Percentiles rank a stretch among this genome's conserved stretches.
Evolutionary conservation across 169 alveolate genomes (phyloP).

Genomic region (Plasmodium ovale): DNA sequence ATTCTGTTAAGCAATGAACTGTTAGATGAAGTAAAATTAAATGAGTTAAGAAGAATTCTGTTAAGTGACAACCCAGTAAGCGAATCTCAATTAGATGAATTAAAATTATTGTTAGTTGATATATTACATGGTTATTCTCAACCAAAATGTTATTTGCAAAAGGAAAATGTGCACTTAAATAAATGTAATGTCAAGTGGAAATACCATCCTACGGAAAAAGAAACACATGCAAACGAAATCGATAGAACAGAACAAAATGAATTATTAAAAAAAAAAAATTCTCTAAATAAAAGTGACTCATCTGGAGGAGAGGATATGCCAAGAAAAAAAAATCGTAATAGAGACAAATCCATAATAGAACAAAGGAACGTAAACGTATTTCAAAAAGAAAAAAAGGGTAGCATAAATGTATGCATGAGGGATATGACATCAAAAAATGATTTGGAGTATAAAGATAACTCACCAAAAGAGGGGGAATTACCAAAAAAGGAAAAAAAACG

Average conservation of each 20-base stretch:
- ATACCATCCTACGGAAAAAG: background rate
- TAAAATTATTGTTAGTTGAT: background rate
- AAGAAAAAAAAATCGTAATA: too few relatives aligned
- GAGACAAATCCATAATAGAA: background rate
- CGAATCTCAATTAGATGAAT: background rate
- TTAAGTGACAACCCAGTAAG: background rate
- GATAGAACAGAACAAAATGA: background rate
- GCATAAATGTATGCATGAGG: background rate
- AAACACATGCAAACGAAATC: background rate
- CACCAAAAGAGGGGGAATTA: background rate
- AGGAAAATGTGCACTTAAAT: background rate
- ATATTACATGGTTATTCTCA: background rate
- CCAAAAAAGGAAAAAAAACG: slow-evolving; percentile 5
- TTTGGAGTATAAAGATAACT: background rate
- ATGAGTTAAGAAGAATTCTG: background rate
- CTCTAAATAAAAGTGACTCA: too few relatives aligned
- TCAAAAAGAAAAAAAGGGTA: slow-evolving; percentile 11
- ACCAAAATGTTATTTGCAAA: background rate
- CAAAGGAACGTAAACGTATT: slow-evolving; percentile 1
- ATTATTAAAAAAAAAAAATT: background rate
- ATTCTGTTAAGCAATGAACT: background rate
- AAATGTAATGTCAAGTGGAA: background rate
- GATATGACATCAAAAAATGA: background rate
- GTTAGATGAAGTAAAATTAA: background rate
- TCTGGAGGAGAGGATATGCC: too few relatives aligned